phyloP scores from a whole-genome alignment of 192 early-diverging fungal genomes.

The Gryganskiella cystojenkinii region DNA sequence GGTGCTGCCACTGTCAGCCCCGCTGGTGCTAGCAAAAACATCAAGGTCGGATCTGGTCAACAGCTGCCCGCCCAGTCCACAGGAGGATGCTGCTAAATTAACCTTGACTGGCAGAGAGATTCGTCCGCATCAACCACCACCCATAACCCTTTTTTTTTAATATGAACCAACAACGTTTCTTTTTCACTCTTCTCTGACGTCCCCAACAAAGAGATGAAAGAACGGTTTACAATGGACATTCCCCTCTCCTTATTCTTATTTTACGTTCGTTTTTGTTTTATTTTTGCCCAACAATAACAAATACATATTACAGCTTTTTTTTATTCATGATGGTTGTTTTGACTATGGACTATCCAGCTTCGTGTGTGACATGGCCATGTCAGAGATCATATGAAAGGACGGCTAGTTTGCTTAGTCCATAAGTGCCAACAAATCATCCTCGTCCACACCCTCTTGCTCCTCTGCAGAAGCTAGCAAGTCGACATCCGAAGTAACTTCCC shows the following conservation, averaged over 20 bases:
- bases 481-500: conserved; percentile 4
- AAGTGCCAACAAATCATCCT: conserved; percentile 42
- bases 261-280: no score
- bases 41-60: conserved; percentile 59
- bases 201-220: no score
- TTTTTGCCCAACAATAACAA: no score
- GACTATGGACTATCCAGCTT: no score
- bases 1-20: conserved; percentile 57
- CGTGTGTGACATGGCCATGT: no score
- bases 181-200: conserved; percentile 2
- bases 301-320: no score
- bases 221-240: no score
- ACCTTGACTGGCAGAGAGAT: no score
- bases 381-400: not conserved
- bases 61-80: conserved; percentile 53
- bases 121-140: not conserved
- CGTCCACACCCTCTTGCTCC: conserved; percentile 19
- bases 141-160: not conserved
- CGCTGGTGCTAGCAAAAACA: conserved; percentile 56
- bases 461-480: not conserved
- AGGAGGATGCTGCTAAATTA: conserved; percentile 60
- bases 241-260: no score
- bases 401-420: conserved; percentile 25
- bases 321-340: no score
- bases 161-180: not conserved